These are phyloP conservation scores for Heliophila coronopifolia DNA, from an alignment of 441 rosid genomes.

Conservation along the genomic window DNA sequence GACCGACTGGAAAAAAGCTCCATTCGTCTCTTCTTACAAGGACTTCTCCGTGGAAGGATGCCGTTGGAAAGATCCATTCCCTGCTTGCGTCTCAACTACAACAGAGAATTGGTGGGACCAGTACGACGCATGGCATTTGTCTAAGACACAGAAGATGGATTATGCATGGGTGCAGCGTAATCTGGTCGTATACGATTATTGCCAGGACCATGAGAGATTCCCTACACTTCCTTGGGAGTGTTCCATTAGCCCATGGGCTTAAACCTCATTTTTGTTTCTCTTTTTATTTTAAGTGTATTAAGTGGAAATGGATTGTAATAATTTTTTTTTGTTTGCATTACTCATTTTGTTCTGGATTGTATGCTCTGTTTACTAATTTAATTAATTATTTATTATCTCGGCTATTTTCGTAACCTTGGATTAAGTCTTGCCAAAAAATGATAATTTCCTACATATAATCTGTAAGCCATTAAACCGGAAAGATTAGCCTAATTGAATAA, in stretches of 20 bases:
- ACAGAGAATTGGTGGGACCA: constrained; percentile 92
- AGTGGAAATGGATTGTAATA: constrained; percentile 3
- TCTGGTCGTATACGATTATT: constrained; percentile 83
- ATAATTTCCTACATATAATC: too few relatives aligned
- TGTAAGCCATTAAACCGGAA: too few relatives aligned
- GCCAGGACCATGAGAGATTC: constrained; percentile 54
- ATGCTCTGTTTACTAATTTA: constrained; percentile 10
- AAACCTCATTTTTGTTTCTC: constrained; percentile 7
- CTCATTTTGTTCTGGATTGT: not conserved
- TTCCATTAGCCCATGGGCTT: constrained; percentile 79
- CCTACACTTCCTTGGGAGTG: constrained; percentile 64
- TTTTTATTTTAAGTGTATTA: constrained; percentile 12
- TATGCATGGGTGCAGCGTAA: constrained; percentile 84
- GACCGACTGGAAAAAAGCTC: constrained; percentile 79
- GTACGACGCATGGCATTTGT: constrained; percentile 69
- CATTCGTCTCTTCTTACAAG: constrained; percentile 79
- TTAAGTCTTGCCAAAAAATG: too few relatives aligned
- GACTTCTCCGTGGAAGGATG: constrained; percentile 77
- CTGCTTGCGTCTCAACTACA: constrained; percentile 77
- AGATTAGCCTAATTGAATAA: too few relatives aligned
- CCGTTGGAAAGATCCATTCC: constrained; percentile 88
- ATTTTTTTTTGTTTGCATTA: not conserved
- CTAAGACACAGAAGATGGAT: constrained; percentile 66
- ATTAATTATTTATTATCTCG: constrained; percentile 14
- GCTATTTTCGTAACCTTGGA: not conserved